Base-by-base conservation (phyloP, 192 early-diverging fungal species). In the Rhizoclosmatium globosum region DNA sequence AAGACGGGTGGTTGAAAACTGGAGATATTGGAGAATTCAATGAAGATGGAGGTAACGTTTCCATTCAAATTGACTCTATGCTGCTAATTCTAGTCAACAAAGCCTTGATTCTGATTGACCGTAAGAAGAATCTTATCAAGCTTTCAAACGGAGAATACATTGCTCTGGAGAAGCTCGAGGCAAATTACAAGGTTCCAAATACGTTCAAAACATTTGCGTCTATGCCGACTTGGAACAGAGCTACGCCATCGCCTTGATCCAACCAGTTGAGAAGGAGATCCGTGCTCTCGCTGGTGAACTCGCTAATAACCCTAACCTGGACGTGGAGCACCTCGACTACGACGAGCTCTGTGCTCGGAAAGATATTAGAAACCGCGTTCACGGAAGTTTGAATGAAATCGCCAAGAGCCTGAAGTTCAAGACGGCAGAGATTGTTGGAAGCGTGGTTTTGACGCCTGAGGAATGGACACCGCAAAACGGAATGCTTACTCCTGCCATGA, bases 91-190 rank as follows among this genome's bases (percentile, higher is more conserved):
- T 31, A 31, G 31, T 31, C 31, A 31, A 31, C 31, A 31, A 31
- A 31, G 89, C 91, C 46, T 76, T 98, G 39, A 82, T 86, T 19
- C 89, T 98, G 57, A 95, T 98, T 82, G 97, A 98, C 84, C 90
- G 97, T 61, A 92, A 89, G 78, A 95, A 95, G 89, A 98, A 97
- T 84, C 89, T 98, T 56, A 92, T 99, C 71, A 98, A 97, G 83
- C 87, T 96, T 71, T 85, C 90, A 3, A 87, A 94, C 80, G 97
- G 95, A 73, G 96, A 97, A 69, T 88, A 88, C 74, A 92, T 98
- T 82, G 97, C 97, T 23, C 82, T 98, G 45, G 97, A 98, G 84
- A 94, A 94, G 79, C 86, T 98, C 42, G 97, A 98, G 84, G 89
- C 94, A 9, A 88, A 93, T 6, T 99, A 99, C 90, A 91, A 92